Base-by-base conservation (phyloP, 2,329 filamentous ascomycete genomes). In the Metarhizium anisopliae region DNA sequence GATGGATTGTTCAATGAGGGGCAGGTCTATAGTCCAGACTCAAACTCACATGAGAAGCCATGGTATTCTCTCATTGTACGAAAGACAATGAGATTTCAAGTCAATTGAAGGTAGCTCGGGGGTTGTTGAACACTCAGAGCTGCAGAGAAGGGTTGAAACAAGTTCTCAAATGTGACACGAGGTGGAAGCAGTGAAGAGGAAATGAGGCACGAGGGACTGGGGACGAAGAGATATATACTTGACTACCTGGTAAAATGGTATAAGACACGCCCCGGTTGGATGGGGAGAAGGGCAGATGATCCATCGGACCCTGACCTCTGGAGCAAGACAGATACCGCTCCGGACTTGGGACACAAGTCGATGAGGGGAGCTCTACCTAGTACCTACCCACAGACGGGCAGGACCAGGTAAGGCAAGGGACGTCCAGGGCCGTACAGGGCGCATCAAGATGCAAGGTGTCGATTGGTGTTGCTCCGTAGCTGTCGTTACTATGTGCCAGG, bases 41-140 rank as follows among this genome's bases (percentile, higher is more conserved):
- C 14, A 16, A 20, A 52, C 58, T 32, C 64, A 73, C 82, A 85
- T 76, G 82, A 85, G 73, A 85, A 85, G 76, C 82, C 83, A 85
- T 86, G 83, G 67, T 85, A 85, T 74, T 85, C 82, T 84, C 82
- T 81, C 83, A 85, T 85, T 75, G 65, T 72, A 62, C 61, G 59
- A 66, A 35, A 16, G 71, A 71, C 66, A 66, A 62, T 63, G 67
- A 66, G 62, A 58, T 56, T 51, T 56, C n/a, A 47, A 13, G 14
- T n/a, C 25, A 47, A 43, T 29, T 47, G 51, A 55, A 50, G 51
- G 53, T 14, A 52, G 45, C 55, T 49, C 50, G 52, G 36, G 54
- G 49, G 54, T 53, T 59, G 53, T 51, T 53, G 56, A 55, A 55
- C 56, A 53, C 45, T 53, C 40, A 11, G 32, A 51, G 50, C 32